These are phyloP conservation scores for Coemansia sp. DNA, from an alignment of 192 early-diverging fungal species.

Conservation along the genomic window DNA sequence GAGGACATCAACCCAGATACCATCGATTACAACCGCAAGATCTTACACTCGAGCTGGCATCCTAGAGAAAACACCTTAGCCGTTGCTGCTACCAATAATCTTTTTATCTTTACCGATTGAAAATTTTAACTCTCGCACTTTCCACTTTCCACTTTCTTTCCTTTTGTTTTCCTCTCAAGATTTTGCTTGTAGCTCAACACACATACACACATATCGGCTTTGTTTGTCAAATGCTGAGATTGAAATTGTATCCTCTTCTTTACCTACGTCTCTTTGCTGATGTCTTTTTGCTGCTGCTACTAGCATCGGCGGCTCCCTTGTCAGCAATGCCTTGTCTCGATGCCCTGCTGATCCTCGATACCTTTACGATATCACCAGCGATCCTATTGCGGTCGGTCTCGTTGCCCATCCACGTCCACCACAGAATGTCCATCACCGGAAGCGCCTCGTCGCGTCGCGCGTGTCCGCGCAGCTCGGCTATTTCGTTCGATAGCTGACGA, in stretches of 20 bases:
- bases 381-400: conserved; percentile 5
- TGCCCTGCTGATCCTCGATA: not conserved
- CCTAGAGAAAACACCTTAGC: conserved; percentile 97
- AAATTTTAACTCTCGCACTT: conserved; percentile 6
- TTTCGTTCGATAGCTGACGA: conserved; percentile 14
- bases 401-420: conserved; percentile 43
- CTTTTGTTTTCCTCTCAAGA: not conserved
- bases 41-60: conserved; percentile 98
- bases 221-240: not conserved
- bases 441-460: conserved; percentile 22
- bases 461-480: conserved; percentile 3
- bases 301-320: not conserved
- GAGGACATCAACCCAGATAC: conserved; percentile 83
- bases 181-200: no score
- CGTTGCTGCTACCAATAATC: conserved; percentile 98
- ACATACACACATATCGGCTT: no score
- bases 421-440: conserved; percentile 46
- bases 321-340: not conserved
- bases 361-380: not conserved
- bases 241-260: not conserved
- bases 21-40: conserved; percentile 95
- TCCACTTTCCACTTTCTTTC: conserved; percentile 7
- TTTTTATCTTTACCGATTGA: conserved; percentile 85
- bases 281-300: not conserved
- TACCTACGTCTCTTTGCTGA: not conserved